Conservation (phyloP, 768 basidiomycete species). For the Suillus subaureus region DNA sequence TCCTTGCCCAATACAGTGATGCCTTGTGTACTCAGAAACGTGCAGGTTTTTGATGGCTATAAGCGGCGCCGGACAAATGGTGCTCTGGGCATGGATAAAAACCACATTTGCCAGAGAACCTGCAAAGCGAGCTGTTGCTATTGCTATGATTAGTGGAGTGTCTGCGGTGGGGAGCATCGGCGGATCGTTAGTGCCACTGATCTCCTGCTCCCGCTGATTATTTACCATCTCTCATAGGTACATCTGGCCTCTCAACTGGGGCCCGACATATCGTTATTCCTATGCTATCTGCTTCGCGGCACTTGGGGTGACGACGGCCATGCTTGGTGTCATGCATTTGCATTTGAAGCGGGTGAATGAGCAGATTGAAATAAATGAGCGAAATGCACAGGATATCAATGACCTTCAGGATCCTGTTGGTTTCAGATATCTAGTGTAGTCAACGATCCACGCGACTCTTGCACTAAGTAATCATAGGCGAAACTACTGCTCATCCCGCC, state of each 20-base stretch:
- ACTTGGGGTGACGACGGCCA: slow-evolving; percentile 47
- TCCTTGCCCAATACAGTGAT: neutral
- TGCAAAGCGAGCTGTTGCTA: slow-evolving; percentile 77
- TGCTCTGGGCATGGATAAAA: slow-evolving; percentile 49
- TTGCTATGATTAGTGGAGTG: slow-evolving; percentile 77
- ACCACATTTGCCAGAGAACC: slow-evolving; percentile 69
- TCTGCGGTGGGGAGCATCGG: slow-evolving; percentile 80
- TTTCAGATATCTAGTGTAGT: slow-evolving; percentile 8
- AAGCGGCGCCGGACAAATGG: slow-evolving; percentile 67
- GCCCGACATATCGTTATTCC: slow-evolving; percentile 63
- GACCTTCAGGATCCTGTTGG: neutral
- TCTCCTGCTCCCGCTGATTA: slow-evolving; percentile 1
- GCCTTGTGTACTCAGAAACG: neutral
- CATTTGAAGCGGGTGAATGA: slow-evolving; percentile 44
- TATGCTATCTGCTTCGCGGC: slow-evolving; percentile 70
- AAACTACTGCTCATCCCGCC: neutral
- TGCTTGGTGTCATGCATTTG: slow-evolving; percentile 47
- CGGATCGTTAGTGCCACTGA: slow-evolving; percentile 60
- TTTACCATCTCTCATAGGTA: slow-evolving; percentile 38
- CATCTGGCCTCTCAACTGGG: slow-evolving; percentile 66
- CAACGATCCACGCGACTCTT: neutral
- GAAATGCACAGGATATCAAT: neutral
- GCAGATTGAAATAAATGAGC: slow-evolving; percentile 38
- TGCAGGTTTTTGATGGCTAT: slow-evolving; percentile 71
- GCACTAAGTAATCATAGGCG: neutral